Conservation (phyloP, 73 alveolate genomes). For the Paramecium biaurelia region DNA sequence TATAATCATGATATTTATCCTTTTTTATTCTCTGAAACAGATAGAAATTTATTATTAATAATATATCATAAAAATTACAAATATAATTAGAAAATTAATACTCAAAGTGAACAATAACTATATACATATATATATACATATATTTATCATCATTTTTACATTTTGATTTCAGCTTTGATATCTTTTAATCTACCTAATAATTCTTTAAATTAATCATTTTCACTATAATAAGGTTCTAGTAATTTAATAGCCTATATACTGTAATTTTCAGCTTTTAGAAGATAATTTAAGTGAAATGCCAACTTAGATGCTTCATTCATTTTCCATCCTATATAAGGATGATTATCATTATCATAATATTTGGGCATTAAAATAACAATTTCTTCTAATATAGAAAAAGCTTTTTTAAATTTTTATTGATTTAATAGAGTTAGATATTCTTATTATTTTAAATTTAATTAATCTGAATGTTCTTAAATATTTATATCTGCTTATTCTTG, state of each 20-base stretch:
- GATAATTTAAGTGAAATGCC: conserved; percentile 8
- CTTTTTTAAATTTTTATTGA: background rate
- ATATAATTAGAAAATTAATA: no score
- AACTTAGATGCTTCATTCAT: conserved; percentile 25
- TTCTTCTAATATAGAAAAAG: background rate
- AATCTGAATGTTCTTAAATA: background rate
- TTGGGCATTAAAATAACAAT: background rate
- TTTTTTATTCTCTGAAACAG: background rate
- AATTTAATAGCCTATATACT: background rate
- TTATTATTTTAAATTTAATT: background rate
- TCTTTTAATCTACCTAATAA: background rate
- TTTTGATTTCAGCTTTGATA: background rate
- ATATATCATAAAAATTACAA: no score
- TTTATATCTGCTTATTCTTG: background rate
- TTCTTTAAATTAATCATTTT: background rate
- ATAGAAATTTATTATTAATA: background rate
- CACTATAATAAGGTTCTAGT: background rate
- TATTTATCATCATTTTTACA: background rate
- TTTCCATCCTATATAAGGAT: conserved; percentile 44
- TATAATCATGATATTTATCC: background rate
- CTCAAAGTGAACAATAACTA: background rate
- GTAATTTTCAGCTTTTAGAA: background rate
- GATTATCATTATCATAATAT: background rate
- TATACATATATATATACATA: background rate
- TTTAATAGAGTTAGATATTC: background rate